phyloP scores from a whole-genome alignment of 495 filamentous ascomycete genomes.

The Aspergillus carlsbadensis region DNA sequence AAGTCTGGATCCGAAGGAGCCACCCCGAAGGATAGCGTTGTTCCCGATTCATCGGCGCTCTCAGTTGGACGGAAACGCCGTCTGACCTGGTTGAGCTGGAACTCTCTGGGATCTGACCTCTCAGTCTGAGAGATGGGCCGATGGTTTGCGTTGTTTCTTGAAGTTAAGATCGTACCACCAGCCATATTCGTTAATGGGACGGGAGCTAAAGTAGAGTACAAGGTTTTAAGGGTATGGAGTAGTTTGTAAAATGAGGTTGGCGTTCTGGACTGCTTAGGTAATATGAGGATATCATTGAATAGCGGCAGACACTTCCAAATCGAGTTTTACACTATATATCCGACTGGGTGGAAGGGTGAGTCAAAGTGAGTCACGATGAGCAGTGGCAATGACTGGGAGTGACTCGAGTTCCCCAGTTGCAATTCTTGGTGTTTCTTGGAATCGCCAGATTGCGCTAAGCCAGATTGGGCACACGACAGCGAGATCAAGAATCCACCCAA shows the following conservation, averaged over 20 bases:
- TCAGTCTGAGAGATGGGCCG: slow-evolving; percentile 68
- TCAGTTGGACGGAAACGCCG: slow-evolving; percentile 68
- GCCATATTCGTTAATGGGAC: background rate
- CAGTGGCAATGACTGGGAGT: slow-evolving; percentile 1
- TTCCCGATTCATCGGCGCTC: slow-evolving; percentile 49
- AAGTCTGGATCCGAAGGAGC: slow-evolving; percentile 86
- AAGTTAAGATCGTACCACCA: slow-evolving; percentile 1
- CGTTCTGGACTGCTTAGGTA: background rate
- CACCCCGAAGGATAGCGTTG: slow-evolving; percentile 61
- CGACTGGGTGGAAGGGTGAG: slow-evolving; percentile 1
- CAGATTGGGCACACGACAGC: background rate
- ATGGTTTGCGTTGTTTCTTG: slow-evolving; percentile 37
- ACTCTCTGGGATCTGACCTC: slow-evolving; percentile 65
- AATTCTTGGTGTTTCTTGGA: background rate
- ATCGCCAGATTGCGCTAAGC: background rate
- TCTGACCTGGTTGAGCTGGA: slow-evolving; percentile 74
- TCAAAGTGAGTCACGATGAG: slow-evolving; percentile 17
- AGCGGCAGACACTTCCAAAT: background rate
- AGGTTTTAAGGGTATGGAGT: background rate
- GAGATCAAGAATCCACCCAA: background rate
- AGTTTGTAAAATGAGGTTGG: background rate
- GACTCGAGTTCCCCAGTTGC: background rate
- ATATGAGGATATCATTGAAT: background rate
- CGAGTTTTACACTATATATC: background rate
- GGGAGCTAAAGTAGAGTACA: background rate